phyloP scores from a whole-genome alignment of 2,329 filamentous ascomycete species.

The Aspergillus jensenii region DNA sequence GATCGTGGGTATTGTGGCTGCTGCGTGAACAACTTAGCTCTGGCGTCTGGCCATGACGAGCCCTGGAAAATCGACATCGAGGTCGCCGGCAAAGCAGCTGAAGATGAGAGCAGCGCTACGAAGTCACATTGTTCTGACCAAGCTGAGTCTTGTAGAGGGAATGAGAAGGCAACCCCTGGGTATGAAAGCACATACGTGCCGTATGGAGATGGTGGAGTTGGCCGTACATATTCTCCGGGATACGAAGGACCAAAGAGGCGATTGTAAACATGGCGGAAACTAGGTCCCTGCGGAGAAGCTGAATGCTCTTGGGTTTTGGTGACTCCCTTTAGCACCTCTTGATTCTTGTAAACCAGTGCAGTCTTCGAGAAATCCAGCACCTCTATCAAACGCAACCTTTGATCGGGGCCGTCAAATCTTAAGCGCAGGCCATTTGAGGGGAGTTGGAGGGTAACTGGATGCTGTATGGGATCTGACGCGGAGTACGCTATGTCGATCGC shows the following conservation, averaged over 20 bases:
- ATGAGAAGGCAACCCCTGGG: conserved; percentile 90
- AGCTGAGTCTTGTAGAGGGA: conserved; percentile 70
- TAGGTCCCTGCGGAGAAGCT: conserved; percentile 59
- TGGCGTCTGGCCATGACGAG: conserved; percentile 83
- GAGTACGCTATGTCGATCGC: conserved; percentile 82
- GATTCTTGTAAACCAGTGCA: conserved; percentile 76
- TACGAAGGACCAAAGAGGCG: conserved; percentile 92
- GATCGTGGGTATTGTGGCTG: conserved; percentile 72
- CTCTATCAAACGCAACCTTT: conserved; percentile 87
- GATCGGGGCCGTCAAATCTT: conserved; percentile 90
- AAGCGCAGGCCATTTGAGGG: conserved; percentile 84
- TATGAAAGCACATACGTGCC: conserved; percentile 92
- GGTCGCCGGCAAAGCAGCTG: conserved; percentile 71
- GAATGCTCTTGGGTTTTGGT: conserved; percentile 34
- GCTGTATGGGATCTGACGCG: conserved; percentile 67
- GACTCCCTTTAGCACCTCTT: conserved; percentile 68
- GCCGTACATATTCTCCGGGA: conserved; percentile 83
- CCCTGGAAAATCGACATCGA: conserved; percentile 92
- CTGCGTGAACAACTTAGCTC: conserved; percentile 73
- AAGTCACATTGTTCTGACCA: conserved; percentile 78
- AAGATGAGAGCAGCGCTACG: conserved; percentile 78
- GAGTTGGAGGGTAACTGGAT: conserved; percentile 73
- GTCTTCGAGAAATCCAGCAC: conserved; percentile 86
- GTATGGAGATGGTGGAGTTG: conserved; percentile 53
- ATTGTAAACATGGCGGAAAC: conserved; percentile 87